Conservation (phyloP, 2,329 filamentous ascomycete species). For the Cladosporium sp. region DNA sequence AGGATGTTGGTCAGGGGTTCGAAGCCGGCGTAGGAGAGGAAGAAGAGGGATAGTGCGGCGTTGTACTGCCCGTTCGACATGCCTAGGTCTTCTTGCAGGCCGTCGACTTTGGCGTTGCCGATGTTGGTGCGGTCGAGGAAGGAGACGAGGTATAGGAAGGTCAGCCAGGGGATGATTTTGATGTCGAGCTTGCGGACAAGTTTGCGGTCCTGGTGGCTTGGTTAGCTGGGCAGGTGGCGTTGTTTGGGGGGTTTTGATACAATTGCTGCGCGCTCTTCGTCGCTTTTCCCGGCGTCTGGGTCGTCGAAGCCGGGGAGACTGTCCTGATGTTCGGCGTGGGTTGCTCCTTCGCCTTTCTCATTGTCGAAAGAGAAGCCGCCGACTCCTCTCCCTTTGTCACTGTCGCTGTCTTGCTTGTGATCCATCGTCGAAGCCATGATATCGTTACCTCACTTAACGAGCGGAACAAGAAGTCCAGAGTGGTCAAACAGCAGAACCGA, state of each 20-base stretch:
- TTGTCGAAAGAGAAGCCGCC: background rate
- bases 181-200: slow-evolving; percentile 47
- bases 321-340: background rate
- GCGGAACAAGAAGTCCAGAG: too few species aligned
- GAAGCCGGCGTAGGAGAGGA: slow-evolving; percentile 75
- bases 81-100: slow-evolving; percentile 51
- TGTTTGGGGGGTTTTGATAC: background rate
- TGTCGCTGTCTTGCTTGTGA: background rate
- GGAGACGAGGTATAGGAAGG: slow-evolving; percentile 53
- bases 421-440: too few species aligned
- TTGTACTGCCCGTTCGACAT: slow-evolving; percentile 66
- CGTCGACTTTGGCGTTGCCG: slow-evolving; percentile 57
- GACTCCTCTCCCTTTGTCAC: background rate
- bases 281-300: slow-evolving; percentile 15
- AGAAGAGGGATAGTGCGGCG: slow-evolving; percentile 72
- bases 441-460: too few species aligned
- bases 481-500: too few species aligned
- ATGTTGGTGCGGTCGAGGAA: slow-evolving; percentile 45
- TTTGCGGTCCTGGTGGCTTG: slow-evolving; percentile 43
- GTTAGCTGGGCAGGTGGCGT: background rate
- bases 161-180: slow-evolving; percentile 47
- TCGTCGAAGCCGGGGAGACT: slow-evolving; percentile 5
- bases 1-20: slow-evolving; percentile 74
- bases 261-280: slow-evolving; percentile 14
- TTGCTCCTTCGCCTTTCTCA: background rate